Percentiles rank a stretch among this genome's conserved stretches.
These are phyloP conservation scores for Kwoniella shandongensis DNA, from an alignment of 768 basidiomycete species.

Conservation along the genomic window DNA sequence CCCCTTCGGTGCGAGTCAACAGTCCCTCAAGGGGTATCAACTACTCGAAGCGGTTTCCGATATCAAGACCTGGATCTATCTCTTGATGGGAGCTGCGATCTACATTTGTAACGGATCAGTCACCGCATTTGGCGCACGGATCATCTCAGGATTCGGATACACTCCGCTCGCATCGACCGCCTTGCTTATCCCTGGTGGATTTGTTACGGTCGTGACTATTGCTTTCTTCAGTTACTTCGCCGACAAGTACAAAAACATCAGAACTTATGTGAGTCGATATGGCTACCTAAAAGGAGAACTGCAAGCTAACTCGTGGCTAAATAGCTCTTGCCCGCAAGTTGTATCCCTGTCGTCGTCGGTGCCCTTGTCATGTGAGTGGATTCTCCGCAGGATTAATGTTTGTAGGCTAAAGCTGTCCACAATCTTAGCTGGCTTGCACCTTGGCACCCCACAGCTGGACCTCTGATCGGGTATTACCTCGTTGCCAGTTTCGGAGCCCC, in stretches of 20 bases:
- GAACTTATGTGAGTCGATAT: conserved; percentile 44
- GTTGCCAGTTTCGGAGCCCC: conserved; percentile 28
- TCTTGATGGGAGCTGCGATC: conserved; percentile 52
- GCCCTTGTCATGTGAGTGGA: conserved; percentile 39
- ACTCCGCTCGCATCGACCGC: conserved; percentile 44
- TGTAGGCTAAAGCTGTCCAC: too few species aligned
- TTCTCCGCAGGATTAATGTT: too few species aligned
- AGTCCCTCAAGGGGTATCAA: conserved; percentile 42
- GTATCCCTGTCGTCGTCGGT: conserved; percentile 54
- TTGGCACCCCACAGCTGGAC: conserved; percentile 49
- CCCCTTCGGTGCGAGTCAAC: conserved; percentile 33
- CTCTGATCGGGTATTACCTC: conserved; percentile 53
- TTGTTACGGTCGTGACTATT: conserved; percentile 51
- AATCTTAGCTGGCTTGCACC: conserved; percentile 42
- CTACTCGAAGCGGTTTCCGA: conserved; percentile 49
- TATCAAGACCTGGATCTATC: conserved; percentile 52
- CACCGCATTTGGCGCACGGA: conserved; percentile 53
- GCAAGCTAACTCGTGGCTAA: neutral
- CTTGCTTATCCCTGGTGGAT: conserved; percentile 52
- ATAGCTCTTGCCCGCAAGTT: conserved; percentile 46
- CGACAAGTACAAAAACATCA: conserved; percentile 37
- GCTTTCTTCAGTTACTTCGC: conserved; percentile 50
- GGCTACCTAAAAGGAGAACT: neutral
- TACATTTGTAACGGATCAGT: conserved; percentile 49
- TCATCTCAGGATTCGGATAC: conserved; percentile 54